phyloP scores from a whole-genome alignment of 306 rosid genomes.

The Cicer yamashitae region DNA sequence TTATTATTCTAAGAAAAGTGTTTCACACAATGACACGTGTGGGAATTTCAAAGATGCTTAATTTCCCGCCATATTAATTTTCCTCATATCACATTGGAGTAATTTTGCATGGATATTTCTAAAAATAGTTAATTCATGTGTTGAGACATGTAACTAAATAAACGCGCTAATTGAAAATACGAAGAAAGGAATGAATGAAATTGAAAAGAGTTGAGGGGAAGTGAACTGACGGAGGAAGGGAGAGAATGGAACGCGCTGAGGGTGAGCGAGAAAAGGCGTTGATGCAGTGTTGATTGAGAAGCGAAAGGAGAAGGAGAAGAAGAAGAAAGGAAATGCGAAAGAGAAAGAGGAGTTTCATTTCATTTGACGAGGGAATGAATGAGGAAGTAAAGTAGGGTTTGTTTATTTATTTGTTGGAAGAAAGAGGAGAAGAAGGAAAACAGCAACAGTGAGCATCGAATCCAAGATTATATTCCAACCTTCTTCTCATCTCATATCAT shows the following conservation, averaged over 20 bases:
- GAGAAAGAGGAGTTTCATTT: conserved; percentile 45
- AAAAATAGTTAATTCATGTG: neutral
- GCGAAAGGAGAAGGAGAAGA: conserved; percentile 16
- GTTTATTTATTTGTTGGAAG: neutral
- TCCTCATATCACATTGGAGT: no score
- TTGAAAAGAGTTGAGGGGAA: neutral
- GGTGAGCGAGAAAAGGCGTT: conserved; percentile 37
- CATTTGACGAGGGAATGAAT: conserved; percentile 38
- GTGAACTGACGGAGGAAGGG: conserved; percentile 56
- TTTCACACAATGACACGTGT: no score
- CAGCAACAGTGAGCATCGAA: conserved; percentile 17
- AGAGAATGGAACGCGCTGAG: conserved; percentile 59
- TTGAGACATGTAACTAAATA: neutral
- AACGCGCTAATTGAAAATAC: neutral
- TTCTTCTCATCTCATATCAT: neutral
- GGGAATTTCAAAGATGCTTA: no score
- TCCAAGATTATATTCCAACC: conserved; percentile 48
- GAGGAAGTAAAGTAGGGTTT: neutral
- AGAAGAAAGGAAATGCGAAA: neutral
- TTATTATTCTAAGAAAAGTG: no score
- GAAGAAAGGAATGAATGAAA: neutral
- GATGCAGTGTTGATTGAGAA: neutral
- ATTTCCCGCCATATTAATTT: no score
- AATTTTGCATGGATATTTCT: neutral
- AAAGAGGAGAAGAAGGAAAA: neutral